Percentiles rank a stretch among this genome's conserved stretches.
phyloP scores from a whole-genome alignment of 306 rosid genomes.

The Vigna radiata region DNA sequence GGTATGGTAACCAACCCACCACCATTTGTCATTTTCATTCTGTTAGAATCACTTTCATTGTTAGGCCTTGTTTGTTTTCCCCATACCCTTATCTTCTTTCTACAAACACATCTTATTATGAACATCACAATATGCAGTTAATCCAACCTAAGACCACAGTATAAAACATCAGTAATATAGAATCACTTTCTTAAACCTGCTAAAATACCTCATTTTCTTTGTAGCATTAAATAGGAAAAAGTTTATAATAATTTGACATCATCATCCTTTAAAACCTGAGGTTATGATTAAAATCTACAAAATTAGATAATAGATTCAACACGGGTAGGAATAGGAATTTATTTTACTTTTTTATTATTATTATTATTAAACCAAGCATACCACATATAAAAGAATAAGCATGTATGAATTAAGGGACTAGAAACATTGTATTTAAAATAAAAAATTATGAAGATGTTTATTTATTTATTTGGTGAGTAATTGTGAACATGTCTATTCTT shows the following conservation, averaged over 20 bases:
- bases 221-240: too few relatives aligned
- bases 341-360: too few relatives aligned
- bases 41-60: neutral
- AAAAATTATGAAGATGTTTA: neutral
- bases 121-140: neutral
- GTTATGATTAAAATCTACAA: too few relatives aligned
- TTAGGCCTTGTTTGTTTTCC: neutral
- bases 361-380: neutral
- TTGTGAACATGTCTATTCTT: neutral
- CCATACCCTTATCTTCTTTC: neutral
- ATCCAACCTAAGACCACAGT: too few relatives aligned
- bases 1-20: neutral
- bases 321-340: too few relatives aligned
- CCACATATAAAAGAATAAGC: neutral
- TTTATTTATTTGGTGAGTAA: neutral
- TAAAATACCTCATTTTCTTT: too few relatives aligned
- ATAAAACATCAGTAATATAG: too few relatives aligned
- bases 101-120: neutral
- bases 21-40: constrained; percentile 13
- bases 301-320: too few relatives aligned
- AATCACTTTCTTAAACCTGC: too few relatives aligned
- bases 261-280: too few relatives aligned
- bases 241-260: too few relatives aligned
- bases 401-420: neutral
- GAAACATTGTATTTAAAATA: neutral